A percentile compares a stretch with the other conserved stretches of the same genome.
These are phyloP conservation scores for Microdochium paspali DNA, from an alignment of 2,329 filamentous ascomycete genomes.

Conservation along the genomic window DNA sequence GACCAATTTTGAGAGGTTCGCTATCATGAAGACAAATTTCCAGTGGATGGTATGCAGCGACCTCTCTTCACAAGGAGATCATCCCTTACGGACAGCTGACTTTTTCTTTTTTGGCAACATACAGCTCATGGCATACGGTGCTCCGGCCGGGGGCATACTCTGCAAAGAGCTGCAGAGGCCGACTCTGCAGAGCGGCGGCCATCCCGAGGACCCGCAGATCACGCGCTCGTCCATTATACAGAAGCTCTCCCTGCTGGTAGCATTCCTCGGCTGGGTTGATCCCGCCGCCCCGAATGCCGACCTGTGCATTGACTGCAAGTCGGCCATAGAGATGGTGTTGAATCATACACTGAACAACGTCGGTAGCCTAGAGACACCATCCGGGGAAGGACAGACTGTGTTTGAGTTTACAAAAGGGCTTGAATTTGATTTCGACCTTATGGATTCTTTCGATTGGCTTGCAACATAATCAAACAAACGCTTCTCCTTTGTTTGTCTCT, in stretches of 20 bases:
- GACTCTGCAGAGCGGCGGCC: neutral
- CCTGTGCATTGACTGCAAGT: constrained; percentile 36
- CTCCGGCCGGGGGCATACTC: constrained; percentile 10
- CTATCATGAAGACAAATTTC: constrained; percentile 30
- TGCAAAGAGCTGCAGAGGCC: constrained; percentile 11
- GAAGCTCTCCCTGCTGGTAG: constrained; percentile 39
- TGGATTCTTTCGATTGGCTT: constrained; percentile 41
- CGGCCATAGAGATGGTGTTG: constrained; percentile 38
- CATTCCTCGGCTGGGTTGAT: constrained; percentile 40
- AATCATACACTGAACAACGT: constrained; percentile 35
- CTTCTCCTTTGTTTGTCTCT: no score
- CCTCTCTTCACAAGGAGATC: neutral
- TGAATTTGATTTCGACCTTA: constrained; percentile 36
- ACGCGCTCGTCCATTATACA: constrained; percentile 39
- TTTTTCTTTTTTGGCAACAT: neutral
- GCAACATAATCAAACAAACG: constrained; percentile 7
- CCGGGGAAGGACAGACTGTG: constrained; percentile 11
- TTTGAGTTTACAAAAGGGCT: constrained; percentile 23
- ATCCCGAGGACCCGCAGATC: constrained; percentile 11
- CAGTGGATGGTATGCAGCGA: constrained; percentile 32
- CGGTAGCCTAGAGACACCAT: neutral
- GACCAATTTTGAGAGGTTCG: constrained; percentile 37
- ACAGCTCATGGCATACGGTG: constrained; percentile 12
- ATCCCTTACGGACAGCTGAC: no score
- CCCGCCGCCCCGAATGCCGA: constrained; percentile 37